Base-by-base conservation (phyloP, 495 filamentous ascomycete genomes). In the Aspergillus campestris region DNA sequence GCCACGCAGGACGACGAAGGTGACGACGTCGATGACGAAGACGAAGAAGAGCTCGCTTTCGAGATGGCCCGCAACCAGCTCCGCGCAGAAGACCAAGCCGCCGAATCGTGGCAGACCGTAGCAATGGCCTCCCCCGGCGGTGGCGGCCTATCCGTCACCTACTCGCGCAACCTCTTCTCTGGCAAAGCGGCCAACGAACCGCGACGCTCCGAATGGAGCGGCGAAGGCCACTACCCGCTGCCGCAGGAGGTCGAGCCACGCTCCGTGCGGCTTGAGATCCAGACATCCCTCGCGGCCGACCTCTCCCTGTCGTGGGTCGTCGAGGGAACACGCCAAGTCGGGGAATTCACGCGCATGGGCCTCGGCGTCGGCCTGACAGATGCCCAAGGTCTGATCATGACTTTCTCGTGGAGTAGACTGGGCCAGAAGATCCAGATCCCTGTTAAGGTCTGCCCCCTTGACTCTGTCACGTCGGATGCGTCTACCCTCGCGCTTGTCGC, bases 111-210 rank as follows among this genome's bases (percentile, higher is more conserved):
- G 65, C 56, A 64, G 37, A 52, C 57, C 0, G 50, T 41, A 7
- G 28, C 65, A 13, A 36, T 52, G 34, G 60, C 59, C 8, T 53
- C 54, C 32, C 70, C 70, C 0, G 38, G 31, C 2, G 52, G 51
- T 15, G 62, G 53, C 5, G 58, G 47, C 12, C 10, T 73, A 12
- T 50, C 53, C 6, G 44, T 70, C 29, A 61, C 14, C 18, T 73
- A 73, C 43, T 58, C 62, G 9, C 61, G 68, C 1, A 73, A 70
- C 34, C 39, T 73, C 28, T 73, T 73, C 37, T 66, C 67, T 7
- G 64, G 67, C 2, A 63, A 51, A 33, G 40, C 66, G 6, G 49
- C 58, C 3, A 53, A 61, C 36, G 61, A 67, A 10, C 46, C 48
- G 7, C 51, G 58, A 3, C 65, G 51, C 32, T 62, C 67, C 2